Evolutionary conservation across 768 basidiomycete genomes (phyloP).

Genomic region (Pleurotus tuber-regium): DNA sequence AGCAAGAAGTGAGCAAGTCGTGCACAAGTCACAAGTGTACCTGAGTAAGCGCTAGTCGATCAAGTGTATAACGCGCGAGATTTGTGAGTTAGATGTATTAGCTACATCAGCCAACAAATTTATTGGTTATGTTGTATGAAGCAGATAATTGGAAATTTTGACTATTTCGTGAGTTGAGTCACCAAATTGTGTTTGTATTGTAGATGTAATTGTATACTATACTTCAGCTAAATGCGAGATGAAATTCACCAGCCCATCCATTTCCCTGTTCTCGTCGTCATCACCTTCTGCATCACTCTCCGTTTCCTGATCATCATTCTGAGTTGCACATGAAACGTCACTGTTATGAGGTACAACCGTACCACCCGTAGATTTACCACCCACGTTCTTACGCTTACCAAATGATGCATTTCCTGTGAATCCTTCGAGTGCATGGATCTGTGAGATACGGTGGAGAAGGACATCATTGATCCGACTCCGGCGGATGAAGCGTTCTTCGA

Average conservation of each 20-base stretch:
- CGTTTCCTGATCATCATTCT: not conserved
- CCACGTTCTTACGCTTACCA: conserved; percentile 4
- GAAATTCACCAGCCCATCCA: not conserved
- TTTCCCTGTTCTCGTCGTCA: not conserved
- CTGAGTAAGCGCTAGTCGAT: not conserved
- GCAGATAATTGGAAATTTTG: not conserved
- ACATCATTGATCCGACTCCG: conserved; percentile 7
- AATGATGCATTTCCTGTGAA: conserved; percentile 9
- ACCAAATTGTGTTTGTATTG: not conserved
- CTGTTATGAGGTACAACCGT: not conserved
- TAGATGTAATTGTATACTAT: not conserved
- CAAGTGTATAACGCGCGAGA: not conserved
- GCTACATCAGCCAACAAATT: not conserved
- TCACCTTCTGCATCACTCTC: not conserved
- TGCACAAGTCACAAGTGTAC: not conserved
- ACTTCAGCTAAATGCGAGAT: not conserved
- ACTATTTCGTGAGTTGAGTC: not conserved
- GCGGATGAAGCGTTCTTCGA: conserved; percentile 6
- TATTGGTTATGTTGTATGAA: not conserved
- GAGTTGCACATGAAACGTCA: not conserved
- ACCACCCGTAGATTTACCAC: too few species aligned
- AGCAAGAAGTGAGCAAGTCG: not conserved
- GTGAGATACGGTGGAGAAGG: conserved; percentile 10
- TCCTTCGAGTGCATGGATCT: conserved; percentile 11
- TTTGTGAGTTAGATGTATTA: not conserved